These are phyloP conservation scores for Lipomyces yamanashiensis DNA, from an alignment of 805 yeast genomes.

Conservation along the genomic window DNA sequence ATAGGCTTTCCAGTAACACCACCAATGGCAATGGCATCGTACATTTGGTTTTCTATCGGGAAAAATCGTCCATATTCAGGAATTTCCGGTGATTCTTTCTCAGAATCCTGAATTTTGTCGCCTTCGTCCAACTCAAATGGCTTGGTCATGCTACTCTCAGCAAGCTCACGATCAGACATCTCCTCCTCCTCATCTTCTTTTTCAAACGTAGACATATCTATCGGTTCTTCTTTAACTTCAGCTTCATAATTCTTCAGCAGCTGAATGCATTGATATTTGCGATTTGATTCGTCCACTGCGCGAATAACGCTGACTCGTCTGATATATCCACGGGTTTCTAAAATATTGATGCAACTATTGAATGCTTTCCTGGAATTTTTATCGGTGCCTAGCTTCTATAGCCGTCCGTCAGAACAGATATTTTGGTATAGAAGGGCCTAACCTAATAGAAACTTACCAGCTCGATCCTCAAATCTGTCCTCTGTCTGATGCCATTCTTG, in stretches of 20 bases:
- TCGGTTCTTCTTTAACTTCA: conserved; percentile 40
- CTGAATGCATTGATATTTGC: conserved; percentile 47
- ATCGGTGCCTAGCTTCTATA: conserved; percentile 43
- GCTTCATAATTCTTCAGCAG: conserved; percentile 24
- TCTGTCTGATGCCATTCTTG: conserved; percentile 44
- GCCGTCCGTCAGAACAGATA: neutral
- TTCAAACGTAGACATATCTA: conserved; percentile 9
- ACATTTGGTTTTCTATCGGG: conserved; percentile 70
- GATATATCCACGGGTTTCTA: conserved; percentile 42
- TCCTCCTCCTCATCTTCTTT: conserved; percentile 42
- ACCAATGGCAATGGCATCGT: conserved; percentile 51
- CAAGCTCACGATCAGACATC: conserved; percentile 39
- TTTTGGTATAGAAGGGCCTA: neutral
- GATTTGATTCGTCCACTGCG: conserved; percentile 43
- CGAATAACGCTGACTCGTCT: conserved; percentile 44
- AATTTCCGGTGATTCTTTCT: neutral
- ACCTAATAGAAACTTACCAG: conserved; percentile 33
- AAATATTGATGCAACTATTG: conserved; percentile 36
- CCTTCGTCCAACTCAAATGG: conserved; percentile 24
- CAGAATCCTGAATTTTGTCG: conserved; percentile 23
- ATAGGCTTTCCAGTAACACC: conserved; percentile 62
- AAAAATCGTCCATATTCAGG: conserved; percentile 55
- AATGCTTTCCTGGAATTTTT: conserved; percentile 37
- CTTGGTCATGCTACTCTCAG: neutral
- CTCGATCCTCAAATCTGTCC: conserved; percentile 49